phyloP scores from a whole-genome alignment of 1,284 basidiomycete genomes.

The Ustilago sp. region DNA sequence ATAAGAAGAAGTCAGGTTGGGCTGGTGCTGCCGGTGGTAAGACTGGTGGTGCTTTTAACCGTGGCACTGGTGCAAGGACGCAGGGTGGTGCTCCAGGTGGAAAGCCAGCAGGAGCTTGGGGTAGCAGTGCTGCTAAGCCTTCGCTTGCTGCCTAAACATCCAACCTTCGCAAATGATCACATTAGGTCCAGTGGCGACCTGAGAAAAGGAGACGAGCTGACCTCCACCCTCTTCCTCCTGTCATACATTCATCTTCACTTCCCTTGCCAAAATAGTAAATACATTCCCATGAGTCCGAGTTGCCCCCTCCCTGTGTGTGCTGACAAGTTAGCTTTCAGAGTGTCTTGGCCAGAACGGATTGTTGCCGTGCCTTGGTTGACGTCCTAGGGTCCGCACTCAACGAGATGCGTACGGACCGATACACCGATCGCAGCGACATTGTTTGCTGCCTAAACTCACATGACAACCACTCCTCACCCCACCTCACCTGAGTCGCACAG shows the following conservation, averaged over 20 bases:
- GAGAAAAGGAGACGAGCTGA: background rate
- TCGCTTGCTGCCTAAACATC: constrained; percentile 6
- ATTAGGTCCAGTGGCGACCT: background rate
- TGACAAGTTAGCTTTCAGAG: too few relatives aligned
- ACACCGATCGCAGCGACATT: too few relatives aligned
- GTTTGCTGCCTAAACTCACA: too few relatives aligned
- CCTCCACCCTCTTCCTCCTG: background rate
- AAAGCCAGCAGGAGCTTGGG: background rate
- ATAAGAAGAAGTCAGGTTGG: constrained; percentile 19
- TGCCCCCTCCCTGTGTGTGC: too few relatives aligned
- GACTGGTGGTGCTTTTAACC: constrained; percentile 2
- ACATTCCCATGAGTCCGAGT: background rate
- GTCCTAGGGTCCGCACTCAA: too few relatives aligned
- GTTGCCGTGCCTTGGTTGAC: too few relatives aligned
- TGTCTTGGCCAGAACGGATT: too few relatives aligned
- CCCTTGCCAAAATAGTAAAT: constrained; percentile 5
- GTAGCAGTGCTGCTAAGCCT: constrained; percentile 7
- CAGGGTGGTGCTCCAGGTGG: background rate
- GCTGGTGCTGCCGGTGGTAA: constrained; percentile 8
- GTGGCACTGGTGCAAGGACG: background rate
- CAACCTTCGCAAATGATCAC: too few relatives aligned
- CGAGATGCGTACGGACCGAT: too few relatives aligned
- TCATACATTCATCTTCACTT: too few relatives aligned
- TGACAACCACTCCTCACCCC: too few relatives aligned
- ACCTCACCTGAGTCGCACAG: too few relatives aligned